Conservation (phyloP, 208 protist species). For the Leishmania martiniquensis region DNA sequence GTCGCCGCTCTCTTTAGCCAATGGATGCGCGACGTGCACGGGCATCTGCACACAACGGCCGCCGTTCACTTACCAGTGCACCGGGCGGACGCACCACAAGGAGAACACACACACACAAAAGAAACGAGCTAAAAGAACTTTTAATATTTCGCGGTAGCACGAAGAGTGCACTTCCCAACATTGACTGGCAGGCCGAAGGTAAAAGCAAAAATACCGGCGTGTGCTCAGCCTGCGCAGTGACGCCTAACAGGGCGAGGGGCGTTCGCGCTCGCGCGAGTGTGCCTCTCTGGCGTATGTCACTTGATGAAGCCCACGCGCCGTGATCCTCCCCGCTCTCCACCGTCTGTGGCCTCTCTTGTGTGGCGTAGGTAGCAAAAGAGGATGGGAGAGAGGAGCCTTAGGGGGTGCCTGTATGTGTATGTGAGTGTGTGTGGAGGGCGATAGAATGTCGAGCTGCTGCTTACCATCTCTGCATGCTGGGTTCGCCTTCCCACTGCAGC, state of each 20-base stretch:
- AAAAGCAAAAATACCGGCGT: neutral
- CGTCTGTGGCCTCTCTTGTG: neutral
- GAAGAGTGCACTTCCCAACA: neutral
- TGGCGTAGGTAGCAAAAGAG: neutral
- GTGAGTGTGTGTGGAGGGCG: neutral
- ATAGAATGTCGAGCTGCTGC: neutral
- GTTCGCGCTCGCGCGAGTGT: neutral
- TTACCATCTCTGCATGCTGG: neutral
- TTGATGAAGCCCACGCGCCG: neutral
- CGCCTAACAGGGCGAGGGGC: neutral
- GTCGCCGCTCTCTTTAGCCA: neutral
- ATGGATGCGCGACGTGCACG: neutral
- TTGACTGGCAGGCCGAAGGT: neutral
- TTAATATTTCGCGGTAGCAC: neutral
- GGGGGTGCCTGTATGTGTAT: neutral
- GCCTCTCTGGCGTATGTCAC: neutral
- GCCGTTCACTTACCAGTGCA: neutral
- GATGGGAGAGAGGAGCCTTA: neutral
- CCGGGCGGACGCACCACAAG: neutral
- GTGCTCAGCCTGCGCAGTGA: neutral
- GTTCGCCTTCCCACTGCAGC: neutral
- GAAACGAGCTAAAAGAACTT: neutral
- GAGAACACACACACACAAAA: neutral
- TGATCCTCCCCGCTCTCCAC: neutral
- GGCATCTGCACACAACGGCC: neutral